Base-by-base conservation (phyloP, 2,329 filamentous ascomycete species). In the Colletotrichum simmondsii region DNA sequence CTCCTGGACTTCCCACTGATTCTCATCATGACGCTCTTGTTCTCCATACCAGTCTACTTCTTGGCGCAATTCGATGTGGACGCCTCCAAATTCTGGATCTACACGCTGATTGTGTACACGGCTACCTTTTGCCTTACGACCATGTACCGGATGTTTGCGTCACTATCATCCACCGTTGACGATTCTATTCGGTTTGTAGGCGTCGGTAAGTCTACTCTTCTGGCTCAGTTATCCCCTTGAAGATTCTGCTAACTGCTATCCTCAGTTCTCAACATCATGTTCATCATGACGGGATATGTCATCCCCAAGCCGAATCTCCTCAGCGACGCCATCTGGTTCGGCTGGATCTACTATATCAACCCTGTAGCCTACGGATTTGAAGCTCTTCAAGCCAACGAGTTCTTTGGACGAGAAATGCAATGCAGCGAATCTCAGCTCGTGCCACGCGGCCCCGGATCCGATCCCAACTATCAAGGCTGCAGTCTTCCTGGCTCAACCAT, bases 271-370 rank as follows among this genome's bases (percentile, higher is more conserved):
- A 86, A 92, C 72, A 82, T 91, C 66, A 86, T 93, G 11, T 85
- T 93, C 57, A 90, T 94, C 28, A 94, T 91, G 77, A 92, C 92
- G 0, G 92, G 92, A 0, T 93, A 93, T 77, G 84, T 90, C 2
- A 89, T 93, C 37, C 88, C 89, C 0, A 87, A 88, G 22, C 85
- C 85, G 0, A 84, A 90, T 22, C 89, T 90, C 75, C 80, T 89
- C 74, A 82, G 85, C 52, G 82, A 87, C 72, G 86, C 94, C 78
- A 93, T 92, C 83, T 94, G 92, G 92, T 89, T 93, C 49, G 86
- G 89, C 4, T 93, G 92, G 91, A 87, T 93, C 37, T 88, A 88
- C 59, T 92, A 88, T 83, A 83, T 93, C 22, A 92, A 93, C 68
- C 92, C 92, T 0, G 81, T 93, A 3, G 87, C 86, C 28, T 94